Evolutionary conservation across 495 filamentous ascomycete genomes (phyloP).

Genomic region (Amniculicola lignicola): DNA sequence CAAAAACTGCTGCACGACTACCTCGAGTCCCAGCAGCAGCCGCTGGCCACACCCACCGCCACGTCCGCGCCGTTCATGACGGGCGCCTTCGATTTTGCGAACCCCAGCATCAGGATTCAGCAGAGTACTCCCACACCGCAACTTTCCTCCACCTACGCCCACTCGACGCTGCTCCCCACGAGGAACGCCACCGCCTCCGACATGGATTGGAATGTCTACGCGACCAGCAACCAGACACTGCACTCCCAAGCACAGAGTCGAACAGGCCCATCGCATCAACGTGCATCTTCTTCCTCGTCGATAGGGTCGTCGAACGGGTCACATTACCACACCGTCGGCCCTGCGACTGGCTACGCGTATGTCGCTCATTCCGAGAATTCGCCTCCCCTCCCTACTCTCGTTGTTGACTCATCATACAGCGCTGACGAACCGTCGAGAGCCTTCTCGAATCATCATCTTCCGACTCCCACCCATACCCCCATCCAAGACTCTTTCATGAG

Average conservation of each 20-base stretch:
- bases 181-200: slow-evolving; percentile 13
- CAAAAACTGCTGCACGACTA: slow-evolving; percentile 30
- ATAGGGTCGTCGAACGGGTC: slow-evolving; percentile 40
- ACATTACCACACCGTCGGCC: slow-evolving; percentile 33
- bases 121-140: slow-evolving; percentile 36
- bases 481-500: slow-evolving; percentile 36
- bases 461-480: slow-evolving; percentile 40
- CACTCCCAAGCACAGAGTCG: slow-evolving; percentile 25
- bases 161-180: slow-evolving; percentile 21
- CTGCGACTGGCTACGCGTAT: slow-evolving; percentile 35
- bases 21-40: slow-evolving; percentile 32
- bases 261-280: slow-evolving; percentile 34
- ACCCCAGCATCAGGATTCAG: slow-evolving; percentile 37
- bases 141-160: slow-evolving; percentile 21
- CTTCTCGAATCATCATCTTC: slow-evolving; percentile 39
- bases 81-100: slow-evolving; percentile 28
- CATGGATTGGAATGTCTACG: slow-evolving; percentile 26
- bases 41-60: slow-evolving; percentile 13
- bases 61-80: slow-evolving; percentile 30
- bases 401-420: slow-evolving; percentile 33
- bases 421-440: slow-evolving; percentile 33
- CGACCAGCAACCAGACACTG: slow-evolving; percentile 31
- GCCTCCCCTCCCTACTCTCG: slow-evolving; percentile 27
- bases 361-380: slow-evolving; percentile 41
- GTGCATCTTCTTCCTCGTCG: slow-evolving; percentile 40